Evolutionary conservation across 2,329 filamentous ascomycete genomes (phyloP).

Genomic region (Chrysosporium keratinophilum): DNA sequence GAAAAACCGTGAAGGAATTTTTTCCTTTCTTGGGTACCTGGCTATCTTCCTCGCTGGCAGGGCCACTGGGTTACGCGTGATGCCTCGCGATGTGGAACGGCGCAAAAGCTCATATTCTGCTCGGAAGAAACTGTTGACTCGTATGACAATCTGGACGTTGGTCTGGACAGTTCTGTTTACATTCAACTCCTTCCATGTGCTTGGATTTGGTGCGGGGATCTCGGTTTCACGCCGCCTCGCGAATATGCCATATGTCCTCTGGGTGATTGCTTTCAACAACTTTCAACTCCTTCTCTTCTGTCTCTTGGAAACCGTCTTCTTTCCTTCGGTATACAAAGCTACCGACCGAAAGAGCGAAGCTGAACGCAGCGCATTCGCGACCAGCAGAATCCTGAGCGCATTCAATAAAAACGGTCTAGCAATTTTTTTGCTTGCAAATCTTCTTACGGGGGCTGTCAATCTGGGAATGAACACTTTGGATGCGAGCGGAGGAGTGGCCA

Average conservation of each 20-base stretch:
- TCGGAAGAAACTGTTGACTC: conserved; percentile 51
- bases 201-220: conserved; percentile 55
- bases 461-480: conserved; percentile 74
- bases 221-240: conserved; percentile 78
- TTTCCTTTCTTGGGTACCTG: conserved; percentile 86
- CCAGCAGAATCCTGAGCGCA: conserved; percentile 67
- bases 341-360: conserved; percentile 46
- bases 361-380: conserved; percentile 57
- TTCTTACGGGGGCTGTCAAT: conserved; percentile 83
- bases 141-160: conserved; percentile 53
- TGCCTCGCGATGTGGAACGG: conserved; percentile 51
- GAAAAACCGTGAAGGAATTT: conserved; percentile 90
- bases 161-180: conserved; percentile 63
- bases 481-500: conserved; percentile 52
- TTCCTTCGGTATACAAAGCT: conserved; percentile 59
- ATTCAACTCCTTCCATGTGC: conserved; percentile 55
- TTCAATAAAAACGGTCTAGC: conserved; percentile 83
- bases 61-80: conserved; percentile 66
- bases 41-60: conserved; percentile 90
- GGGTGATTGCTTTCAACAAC: conserved; percentile 85
- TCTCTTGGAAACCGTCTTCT: conserved; percentile 64
- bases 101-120: conserved; percentile 35
- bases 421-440: conserved; percentile 76
- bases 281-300: conserved; percentile 72
- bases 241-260: conserved; percentile 86